Percentiles rank a stretch among this genome's conserved stretches.
Conservation (phyloP, 1,284 basidiomycete species). For the Mycosarcoma mackinlayi region DNA sequence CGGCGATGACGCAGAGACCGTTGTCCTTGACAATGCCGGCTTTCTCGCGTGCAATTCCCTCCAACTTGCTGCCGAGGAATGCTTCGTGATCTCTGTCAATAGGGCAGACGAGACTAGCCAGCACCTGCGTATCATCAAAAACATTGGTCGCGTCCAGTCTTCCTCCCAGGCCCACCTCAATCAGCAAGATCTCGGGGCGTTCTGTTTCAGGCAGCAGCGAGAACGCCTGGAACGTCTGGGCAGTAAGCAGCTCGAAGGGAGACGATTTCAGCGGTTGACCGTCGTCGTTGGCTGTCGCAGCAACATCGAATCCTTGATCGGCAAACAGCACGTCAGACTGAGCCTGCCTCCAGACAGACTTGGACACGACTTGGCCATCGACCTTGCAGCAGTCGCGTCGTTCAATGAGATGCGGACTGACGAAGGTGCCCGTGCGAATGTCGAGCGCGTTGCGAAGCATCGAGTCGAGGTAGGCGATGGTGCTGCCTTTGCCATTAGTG, state of each 20-base stretch:
- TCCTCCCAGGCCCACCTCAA: constrained; percentile 97
- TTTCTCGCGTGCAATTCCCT: constrained; percentile 84
- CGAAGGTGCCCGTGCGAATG: constrained; percentile 83
- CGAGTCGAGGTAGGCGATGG: constrained; percentile 83
- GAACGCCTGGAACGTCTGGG: constrained; percentile 70
- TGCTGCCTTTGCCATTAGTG: constrained; percentile 97
- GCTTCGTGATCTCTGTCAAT: constrained; percentile 93
- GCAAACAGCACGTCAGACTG: constrained; percentile 73
- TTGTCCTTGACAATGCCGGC: constrained; percentile 80
- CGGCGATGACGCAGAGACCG: constrained; percentile 79
- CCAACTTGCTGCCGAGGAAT: constrained; percentile 82
- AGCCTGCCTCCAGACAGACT: constrained; percentile 72
- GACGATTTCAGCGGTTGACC: constrained; percentile 46
- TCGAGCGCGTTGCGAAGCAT: constrained; percentile 74
- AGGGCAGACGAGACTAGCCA: constrained; percentile 83
- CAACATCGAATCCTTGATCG: constrained; percentile 74
- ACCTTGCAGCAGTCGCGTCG: constrained; percentile 83
- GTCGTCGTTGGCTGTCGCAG: constrained; percentile 70
- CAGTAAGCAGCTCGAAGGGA: constrained; percentile 69
- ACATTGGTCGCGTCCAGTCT: constrained; percentile 92
- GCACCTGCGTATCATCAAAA: constrained; percentile 75
- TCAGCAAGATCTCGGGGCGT: constrained; percentile 80
- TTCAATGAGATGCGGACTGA: constrained; percentile 88
- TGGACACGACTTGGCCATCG: constrained; percentile 74
- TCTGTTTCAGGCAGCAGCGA: constrained; percentile 62